Conservation (phyloP, 2,329 filamentous ascomycete species). For the Chaetomiaceae sp. region DNA sequence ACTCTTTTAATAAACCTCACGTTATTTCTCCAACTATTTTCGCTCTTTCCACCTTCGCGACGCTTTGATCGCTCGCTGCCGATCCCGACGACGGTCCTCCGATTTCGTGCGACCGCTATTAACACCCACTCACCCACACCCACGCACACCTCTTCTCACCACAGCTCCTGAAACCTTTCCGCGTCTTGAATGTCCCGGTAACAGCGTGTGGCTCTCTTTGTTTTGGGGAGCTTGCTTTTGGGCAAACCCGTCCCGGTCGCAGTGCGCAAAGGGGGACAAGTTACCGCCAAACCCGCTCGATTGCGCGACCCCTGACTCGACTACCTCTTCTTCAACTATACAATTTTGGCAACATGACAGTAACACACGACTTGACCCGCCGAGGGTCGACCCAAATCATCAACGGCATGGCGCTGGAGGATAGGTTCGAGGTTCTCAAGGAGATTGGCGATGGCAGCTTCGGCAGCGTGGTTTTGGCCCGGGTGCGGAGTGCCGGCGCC, state of each 20-base stretch:
- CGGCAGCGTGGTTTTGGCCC: constrained; percentile 86
- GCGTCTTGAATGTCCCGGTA: constrained; percentile 35
- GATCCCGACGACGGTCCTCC: constrained; percentile 10
- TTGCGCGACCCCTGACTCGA: neutral
- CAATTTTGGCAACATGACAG: constrained; percentile 60
- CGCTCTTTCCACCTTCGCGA: constrained; percentile 16
- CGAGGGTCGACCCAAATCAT: constrained; percentile 55
- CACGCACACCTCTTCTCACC: neutral
- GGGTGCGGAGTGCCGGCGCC: constrained; percentile 85
- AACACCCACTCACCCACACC: neutral
- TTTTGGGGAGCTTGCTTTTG: constrained; percentile 33
- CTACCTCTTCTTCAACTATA: neutral
- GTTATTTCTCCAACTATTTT: constrained; percentile 17
- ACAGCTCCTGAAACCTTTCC: neutral
- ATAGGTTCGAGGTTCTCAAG: constrained; percentile 94
- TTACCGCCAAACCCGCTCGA: constrained; percentile 1
- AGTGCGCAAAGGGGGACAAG: constrained; percentile 11
- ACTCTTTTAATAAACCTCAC: constrained; percentile 25
- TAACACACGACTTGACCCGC: constrained; percentile 67
- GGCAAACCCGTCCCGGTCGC: constrained; percentile 8
- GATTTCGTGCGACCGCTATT: neutral
- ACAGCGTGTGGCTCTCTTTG: constrained; percentile 31
- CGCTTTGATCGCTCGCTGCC: constrained; percentile 15
- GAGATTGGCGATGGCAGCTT: constrained; percentile 99
- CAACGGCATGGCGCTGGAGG: constrained; percentile 65